phyloP scores from a whole-genome alignment of 495 filamentous ascomycete species.

The Podospora conica region DNA sequence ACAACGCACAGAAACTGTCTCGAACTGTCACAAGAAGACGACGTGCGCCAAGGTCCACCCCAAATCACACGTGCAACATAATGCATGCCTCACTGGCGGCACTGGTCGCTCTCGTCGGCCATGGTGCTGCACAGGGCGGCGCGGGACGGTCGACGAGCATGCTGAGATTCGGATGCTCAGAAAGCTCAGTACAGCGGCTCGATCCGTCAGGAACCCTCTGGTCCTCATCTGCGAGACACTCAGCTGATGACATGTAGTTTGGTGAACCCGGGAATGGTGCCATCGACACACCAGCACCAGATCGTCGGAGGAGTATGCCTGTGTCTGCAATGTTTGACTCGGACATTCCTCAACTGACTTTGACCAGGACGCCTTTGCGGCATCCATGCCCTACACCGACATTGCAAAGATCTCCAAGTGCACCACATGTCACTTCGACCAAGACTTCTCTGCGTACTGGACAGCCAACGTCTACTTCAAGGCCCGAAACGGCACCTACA shows the following conservation, averaged over 20 bases:
- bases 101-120: background rate
- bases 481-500: conserved; percentile 45
- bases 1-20: background rate
- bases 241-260: background rate
- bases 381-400: conserved; percentile 35
- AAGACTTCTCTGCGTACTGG: conserved; percentile 50
- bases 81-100: background rate
- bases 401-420: conserved; percentile 32
- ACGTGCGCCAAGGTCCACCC: background rate
- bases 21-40: background rate
- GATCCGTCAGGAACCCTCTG: background rate
- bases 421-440: conserved; percentile 39
- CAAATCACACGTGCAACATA: background rate
- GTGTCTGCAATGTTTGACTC: background rate
- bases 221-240: background rate
- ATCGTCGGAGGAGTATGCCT: background rate
- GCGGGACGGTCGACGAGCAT: background rate
- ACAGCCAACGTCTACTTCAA: conserved; percentile 49
- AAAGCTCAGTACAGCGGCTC: background rate
- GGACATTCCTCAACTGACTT: background rate
- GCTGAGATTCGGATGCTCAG: background rate
- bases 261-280: background rate
- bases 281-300: background rate
- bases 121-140: background rate
- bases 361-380: conserved; percentile 36